These are phyloP conservation scores for Camelina laxa DNA, from an alignment of 345 rosid species.

Conservation along the genomic window DNA sequence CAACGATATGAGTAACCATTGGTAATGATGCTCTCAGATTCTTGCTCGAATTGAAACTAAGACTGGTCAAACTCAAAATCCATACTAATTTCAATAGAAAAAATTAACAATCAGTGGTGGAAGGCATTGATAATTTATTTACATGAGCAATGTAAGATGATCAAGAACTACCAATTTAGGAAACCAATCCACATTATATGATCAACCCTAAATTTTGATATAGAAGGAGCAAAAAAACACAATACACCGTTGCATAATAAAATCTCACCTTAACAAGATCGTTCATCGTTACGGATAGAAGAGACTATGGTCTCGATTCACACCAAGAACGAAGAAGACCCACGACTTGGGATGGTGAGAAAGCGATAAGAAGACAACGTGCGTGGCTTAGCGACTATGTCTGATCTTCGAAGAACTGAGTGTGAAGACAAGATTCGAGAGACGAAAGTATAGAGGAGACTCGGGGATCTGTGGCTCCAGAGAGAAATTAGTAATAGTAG, in stretches of 20 bases:
- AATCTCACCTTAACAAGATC: slow-evolving; percentile 47
- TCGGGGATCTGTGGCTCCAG: slow-evolving; percentile 39
- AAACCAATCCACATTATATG: slow-evolving; percentile 20
- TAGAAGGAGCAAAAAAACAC: not conserved
- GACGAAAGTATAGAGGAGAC: slow-evolving; percentile 12
- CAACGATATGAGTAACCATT: no score
- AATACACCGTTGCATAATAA: not conserved
- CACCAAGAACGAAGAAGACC: slow-evolving; percentile 12
- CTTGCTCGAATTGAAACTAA: slow-evolving; percentile 16
- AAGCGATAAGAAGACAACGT: not conserved
- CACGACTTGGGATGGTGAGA: not conserved
- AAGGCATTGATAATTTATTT: not conserved
- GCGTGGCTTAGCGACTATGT: no score
- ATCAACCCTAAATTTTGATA: slow-evolving; percentile 3
- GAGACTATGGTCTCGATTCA: slow-evolving; percentile 12
- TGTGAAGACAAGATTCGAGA: slow-evolving; percentile 32
- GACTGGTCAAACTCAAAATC: slow-evolving; percentile 23
- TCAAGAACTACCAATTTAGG: slow-evolving; percentile 17
- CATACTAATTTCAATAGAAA: slow-evolving; percentile 3
- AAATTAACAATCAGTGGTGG: no score
- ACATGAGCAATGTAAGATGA: not conserved
- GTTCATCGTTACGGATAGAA: slow-evolving; percentile 29
- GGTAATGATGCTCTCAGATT: no score
- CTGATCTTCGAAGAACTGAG: slow-evolving; percentile 26
- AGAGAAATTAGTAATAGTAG: not conserved